These are phyloP conservation scores for Rhizophagus clarus DNA, from an alignment of 192 early-diverging fungal species.

Conservation along the genomic window DNA sequence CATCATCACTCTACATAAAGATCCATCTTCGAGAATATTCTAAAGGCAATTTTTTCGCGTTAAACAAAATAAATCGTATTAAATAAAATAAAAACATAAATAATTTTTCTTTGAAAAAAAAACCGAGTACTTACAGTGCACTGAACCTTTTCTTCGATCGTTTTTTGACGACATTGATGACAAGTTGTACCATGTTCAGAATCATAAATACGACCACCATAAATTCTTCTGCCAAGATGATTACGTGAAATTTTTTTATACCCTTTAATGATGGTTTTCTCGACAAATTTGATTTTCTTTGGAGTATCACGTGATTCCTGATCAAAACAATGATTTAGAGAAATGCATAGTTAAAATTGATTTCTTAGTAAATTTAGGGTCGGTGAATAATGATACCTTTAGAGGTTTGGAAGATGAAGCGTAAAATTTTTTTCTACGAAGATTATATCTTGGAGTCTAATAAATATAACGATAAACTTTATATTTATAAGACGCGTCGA, in stretches of 20 bases:
- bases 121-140: slow-evolving; percentile 6
- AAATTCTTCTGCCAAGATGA: slow-evolving; percentile 24
- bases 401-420: background rate
- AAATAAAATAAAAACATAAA: background rate
- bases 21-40: slow-evolving; percentile 1
- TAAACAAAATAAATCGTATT: background rate
- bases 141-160: slow-evolving; percentile 30
- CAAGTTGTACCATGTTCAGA: slow-evolving; percentile 29
- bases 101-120: background rate
- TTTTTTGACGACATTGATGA: slow-evolving; percentile 36
- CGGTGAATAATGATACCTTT: background rate
- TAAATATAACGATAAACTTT: background rate
- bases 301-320: background rate
- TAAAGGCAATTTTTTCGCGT: background rate
- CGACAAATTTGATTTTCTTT: background rate
- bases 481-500: background rate
- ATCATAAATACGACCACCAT: slow-evolving; percentile 32
- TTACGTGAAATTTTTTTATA: background rate
- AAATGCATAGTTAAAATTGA: background rate
- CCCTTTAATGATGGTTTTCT: background rate
- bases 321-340: background rate
- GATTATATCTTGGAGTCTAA: background rate
- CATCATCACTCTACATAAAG: slow-evolving; percentile 31
- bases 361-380: background rate
- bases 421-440: background rate